These are phyloP conservation scores for Ramaria sp. DNA, from an alignment of 768 basidiomycete species.

Conservation along the genomic window DNA sequence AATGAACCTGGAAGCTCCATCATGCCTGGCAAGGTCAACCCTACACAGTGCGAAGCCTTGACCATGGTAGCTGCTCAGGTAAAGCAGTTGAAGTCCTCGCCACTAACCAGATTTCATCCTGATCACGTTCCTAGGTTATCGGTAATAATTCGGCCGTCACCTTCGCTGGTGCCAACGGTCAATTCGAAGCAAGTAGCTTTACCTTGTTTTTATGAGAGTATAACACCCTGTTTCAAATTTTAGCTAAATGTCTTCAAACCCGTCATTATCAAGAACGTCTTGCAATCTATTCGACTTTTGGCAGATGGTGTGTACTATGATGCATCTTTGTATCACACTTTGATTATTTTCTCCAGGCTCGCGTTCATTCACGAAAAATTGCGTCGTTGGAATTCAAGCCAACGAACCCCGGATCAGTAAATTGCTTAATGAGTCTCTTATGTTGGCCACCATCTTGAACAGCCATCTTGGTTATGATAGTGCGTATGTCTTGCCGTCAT, in stretches of 20 bases:
- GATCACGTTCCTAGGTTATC: constrained; percentile 44
- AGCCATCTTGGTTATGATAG: constrained; percentile 95
- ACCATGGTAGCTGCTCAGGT: constrained; percentile 95
- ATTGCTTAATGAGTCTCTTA: constrained; percentile 88
- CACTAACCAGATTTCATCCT: not conserved
- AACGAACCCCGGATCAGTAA: constrained; percentile 90
- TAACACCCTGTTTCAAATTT: not conserved
- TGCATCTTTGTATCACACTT: not conserved
- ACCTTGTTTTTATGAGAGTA: not conserved
- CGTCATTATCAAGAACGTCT: constrained; percentile 94
- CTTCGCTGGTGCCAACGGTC: constrained; percentile 88
- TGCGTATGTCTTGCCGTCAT: constrained; percentile 27
- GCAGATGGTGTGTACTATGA: constrained; percentile 62
- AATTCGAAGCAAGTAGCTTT: constrained; percentile 70
- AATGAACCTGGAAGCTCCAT: constrained; percentile 99
- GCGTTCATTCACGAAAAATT: constrained; percentile 94
- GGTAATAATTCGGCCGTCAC: constrained; percentile 93
- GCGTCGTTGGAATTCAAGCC: constrained; percentile 90
- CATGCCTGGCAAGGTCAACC: constrained; percentile 99
- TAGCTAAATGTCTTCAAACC: constrained; percentile 99
- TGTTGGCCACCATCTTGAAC: constrained; percentile 98
- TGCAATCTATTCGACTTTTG: constrained; percentile 89
- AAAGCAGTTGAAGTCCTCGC: not conserved
- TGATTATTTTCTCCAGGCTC: constrained; percentile 37
- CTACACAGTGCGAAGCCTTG: constrained; percentile 96